phyloP scores from a whole-genome alignment of 2,329 filamentous ascomycete genomes.

The Fusarium nanum region DNA sequence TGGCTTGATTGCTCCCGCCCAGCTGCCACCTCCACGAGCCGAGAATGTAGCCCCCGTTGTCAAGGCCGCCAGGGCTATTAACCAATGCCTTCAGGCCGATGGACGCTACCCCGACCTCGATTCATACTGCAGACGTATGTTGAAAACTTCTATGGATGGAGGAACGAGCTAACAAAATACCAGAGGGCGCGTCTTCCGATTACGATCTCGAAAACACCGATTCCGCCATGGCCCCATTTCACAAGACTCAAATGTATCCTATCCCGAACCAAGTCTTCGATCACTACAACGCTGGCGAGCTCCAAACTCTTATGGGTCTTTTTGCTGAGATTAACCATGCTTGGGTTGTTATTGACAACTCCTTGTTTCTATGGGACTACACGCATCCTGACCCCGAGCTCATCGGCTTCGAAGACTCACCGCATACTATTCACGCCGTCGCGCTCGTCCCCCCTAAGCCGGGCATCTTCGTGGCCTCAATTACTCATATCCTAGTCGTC shows the following conservation, averaged over 20 bases:
- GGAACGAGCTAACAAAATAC: slow-evolving; percentile 43
- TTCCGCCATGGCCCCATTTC: slow-evolving; percentile 86
- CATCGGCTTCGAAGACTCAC: slow-evolving; percentile 90
- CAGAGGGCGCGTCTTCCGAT: slow-evolving; percentile 90
- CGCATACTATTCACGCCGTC: slow-evolving; percentile 89
- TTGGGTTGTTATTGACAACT: slow-evolving; percentile 96
- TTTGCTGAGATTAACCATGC: slow-evolving; percentile 96
- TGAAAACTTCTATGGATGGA: not conserved
- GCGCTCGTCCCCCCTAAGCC: slow-evolving; percentile 85
- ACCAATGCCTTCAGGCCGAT: slow-evolving; percentile 80
- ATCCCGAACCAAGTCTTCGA: slow-evolving; percentile 94
- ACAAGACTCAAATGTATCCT: slow-evolving; percentile 85
- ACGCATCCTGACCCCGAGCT: slow-evolving; percentile 91
- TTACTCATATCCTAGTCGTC: slow-evolving; percentile 89
- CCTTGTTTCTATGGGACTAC: slow-evolving; percentile 97
- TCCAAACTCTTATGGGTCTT: slow-evolving; percentile 92
- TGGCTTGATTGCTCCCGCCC: slow-evolving; percentile 48
- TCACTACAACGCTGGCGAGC: slow-evolving; percentile 87
- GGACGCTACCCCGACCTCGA: slow-evolving; percentile 89
- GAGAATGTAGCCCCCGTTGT: slow-evolving; percentile 73
- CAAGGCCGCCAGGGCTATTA: slow-evolving; percentile 85
- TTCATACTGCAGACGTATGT: slow-evolving; percentile 87
- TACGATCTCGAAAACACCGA: slow-evolving; percentile 81
- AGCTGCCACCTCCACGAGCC: slow-evolving; percentile 58
- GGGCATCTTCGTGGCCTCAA: slow-evolving; percentile 86